These are phyloP conservation scores for Taiozyma sp. DNA, from an alignment of 1,139 yeast species.

Conservation along the genomic window DNA sequence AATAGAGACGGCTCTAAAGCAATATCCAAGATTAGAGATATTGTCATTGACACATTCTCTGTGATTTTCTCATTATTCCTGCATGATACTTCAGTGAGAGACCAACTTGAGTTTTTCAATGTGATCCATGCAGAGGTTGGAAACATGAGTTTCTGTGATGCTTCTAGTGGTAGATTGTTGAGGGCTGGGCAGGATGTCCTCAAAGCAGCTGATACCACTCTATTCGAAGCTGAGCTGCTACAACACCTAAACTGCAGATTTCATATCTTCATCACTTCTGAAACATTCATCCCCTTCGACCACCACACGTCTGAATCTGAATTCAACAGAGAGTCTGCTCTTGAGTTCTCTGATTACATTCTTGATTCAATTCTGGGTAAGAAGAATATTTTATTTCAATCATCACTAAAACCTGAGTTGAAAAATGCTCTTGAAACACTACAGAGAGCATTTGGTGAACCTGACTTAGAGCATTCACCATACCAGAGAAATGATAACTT, in stretches of 20 bases:
- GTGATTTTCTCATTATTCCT: conserved; percentile 33
- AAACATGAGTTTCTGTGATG: conserved; percentile 59
- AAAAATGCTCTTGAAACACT: conserved; percentile 70
- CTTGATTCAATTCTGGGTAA: conserved; percentile 56
- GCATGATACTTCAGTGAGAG: neutral
- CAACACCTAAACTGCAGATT: conserved; percentile 79
- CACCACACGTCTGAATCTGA: conserved; percentile 52
- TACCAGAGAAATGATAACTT: conserved; percentile 35
- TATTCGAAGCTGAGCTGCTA: conserved; percentile 55
- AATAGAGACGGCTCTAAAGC: conserved; percentile 23
- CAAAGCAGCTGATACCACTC: conserved; percentile 37
- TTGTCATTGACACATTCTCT: conserved; percentile 38
- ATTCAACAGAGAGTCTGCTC: conserved; percentile 47
- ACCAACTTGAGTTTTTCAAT: conserved; percentile 39
- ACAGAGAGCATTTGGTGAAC: conserved; percentile 70
- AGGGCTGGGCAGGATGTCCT: conserved; percentile 54
- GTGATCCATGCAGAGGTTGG: conserved; percentile 76
- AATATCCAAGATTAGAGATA: conserved; percentile 39
- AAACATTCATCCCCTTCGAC: conserved; percentile 56
- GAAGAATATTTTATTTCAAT: conserved; percentile 49
- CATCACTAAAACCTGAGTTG: conserved; percentile 48
- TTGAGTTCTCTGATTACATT: conserved; percentile 54
- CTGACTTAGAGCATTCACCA: conserved; percentile 39
- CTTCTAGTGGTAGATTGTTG: conserved; percentile 59
- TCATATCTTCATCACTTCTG: conserved; percentile 59